These are phyloP conservation scores for Arthrobotrys sphaeroides DNA, from an alignment of 2,329 filamentous ascomycete genomes.

Conservation along the genomic window DNA sequence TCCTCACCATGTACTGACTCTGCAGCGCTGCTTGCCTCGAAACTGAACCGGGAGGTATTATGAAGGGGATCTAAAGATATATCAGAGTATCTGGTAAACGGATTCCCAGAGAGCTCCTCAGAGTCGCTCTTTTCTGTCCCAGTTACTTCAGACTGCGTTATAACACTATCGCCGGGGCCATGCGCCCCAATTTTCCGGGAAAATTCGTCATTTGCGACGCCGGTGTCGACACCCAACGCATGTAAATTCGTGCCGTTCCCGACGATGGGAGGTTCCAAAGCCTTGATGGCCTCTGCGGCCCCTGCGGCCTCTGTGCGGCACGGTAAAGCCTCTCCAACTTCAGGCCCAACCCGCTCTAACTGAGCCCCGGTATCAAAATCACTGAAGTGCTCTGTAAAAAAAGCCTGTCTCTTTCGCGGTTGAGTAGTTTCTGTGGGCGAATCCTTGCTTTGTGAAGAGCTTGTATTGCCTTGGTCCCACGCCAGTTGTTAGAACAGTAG, in stretches of 20 bases:
- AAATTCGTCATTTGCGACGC: too few species aligned
- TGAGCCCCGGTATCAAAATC: slow-evolving; percentile 12
- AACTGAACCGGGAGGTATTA: slow-evolving; percentile 57
- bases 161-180: too few species aligned
- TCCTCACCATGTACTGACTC: slow-evolving; percentile 71
- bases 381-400: slow-evolving; percentile 50
- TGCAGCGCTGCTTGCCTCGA: slow-evolving; percentile 75
- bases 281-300: too few species aligned
- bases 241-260: too few species aligned
- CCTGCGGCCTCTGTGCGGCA: neutral
- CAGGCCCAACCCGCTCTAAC: neutral
- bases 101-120: neutral
- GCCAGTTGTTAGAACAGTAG: slow-evolving; percentile 9
- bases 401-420: slow-evolving; percentile 37
- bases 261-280: neutral
- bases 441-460: slow-evolving; percentile 13
- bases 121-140: neutral
- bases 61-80: slow-evolving; percentile 43
- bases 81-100: neutral
- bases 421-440: slow-evolving; percentile 1
- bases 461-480: slow-evolving; percentile 13
- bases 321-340: neutral
- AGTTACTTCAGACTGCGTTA: too few species aligned
- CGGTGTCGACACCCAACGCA: neutral
- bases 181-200: too few species aligned